Percentiles rank a stretch among this genome's conserved stretches.
Conservation (phyloP, 345 rosid genomes). For the Raphanus raphanistrum region DNA sequence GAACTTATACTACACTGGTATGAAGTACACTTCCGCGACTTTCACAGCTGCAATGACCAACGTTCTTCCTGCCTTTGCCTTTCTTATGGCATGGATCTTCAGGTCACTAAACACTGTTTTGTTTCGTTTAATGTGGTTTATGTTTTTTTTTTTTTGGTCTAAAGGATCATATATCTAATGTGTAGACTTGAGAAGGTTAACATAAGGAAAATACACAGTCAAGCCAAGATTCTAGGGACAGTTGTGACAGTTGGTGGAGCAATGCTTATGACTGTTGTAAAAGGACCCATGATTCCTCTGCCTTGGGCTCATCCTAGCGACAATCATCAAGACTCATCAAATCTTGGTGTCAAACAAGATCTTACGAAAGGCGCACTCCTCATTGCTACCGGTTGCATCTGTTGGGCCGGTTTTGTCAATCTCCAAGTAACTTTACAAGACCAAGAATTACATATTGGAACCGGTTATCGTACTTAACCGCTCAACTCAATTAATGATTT, state of each 20-base stretch:
- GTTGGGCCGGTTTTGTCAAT: slow-evolving; percentile 63
- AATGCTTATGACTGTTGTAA: slow-evolving; percentile 73
- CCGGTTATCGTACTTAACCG: background rate
- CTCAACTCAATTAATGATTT: background rate
- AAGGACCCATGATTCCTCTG: slow-evolving; percentile 59
- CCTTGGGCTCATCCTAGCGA: slow-evolving; percentile 63
- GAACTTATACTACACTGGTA: slow-evolving; percentile 63
- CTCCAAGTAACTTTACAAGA: slow-evolving; percentile 53
- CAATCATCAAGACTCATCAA: slow-evolving; percentile 26
- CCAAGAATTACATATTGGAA: background rate
- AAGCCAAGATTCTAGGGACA: slow-evolving; percentile 82
- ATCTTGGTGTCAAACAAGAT: slow-evolving; percentile 38
- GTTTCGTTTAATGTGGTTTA: background rate
- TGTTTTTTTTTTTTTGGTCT: background rate
- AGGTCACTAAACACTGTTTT: slow-evolving; percentile 43
- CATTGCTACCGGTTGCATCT: slow-evolving; percentile 49
- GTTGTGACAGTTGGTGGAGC: slow-evolving; percentile 87
- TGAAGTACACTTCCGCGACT: slow-evolving; percentile 86
- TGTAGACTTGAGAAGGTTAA: slow-evolving; percentile 76
- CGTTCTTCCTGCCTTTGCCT: slow-evolving; percentile 80
- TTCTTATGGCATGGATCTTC: slow-evolving; percentile 78
- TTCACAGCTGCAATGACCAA: slow-evolving; percentile 79
- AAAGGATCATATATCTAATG: background rate
- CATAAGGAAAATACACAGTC: slow-evolving; percentile 56
- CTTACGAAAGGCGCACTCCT: slow-evolving; percentile 61